phyloP scores from a whole-genome alignment of 768 basidiomycete genomes.

The Galerina marginata region DNA sequence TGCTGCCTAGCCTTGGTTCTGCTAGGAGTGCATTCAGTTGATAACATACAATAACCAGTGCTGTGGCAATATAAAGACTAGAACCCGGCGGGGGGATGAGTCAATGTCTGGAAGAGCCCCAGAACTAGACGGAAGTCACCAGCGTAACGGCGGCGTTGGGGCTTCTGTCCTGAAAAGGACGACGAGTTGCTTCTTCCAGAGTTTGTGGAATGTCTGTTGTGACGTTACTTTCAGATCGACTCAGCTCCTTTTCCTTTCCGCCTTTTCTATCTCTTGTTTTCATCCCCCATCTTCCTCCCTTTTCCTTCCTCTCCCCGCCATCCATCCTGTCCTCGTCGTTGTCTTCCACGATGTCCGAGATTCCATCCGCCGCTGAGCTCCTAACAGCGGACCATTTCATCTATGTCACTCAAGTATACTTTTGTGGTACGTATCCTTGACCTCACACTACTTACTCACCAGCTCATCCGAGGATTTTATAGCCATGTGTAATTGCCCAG shows the following conservation, averaged over 20 bases:
- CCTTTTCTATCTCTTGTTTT: constrained; percentile 42
- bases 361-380: constrained; percentile 41
- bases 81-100: constrained; percentile 16
- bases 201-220: constrained; percentile 51
- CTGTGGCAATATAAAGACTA: constrained; percentile 19
- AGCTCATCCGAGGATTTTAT: constrained; percentile 37
- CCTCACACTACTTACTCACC: constrained; percentile 22
- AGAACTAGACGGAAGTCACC: constrained; percentile 17
- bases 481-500: constrained; percentile 71
- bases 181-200: constrained; percentile 49
- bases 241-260: constrained; percentile 31
- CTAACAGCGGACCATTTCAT: constrained; percentile 76
- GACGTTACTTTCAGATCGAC: constrained; percentile 37
- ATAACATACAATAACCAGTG: constrained; percentile 8
- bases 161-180: constrained; percentile 38
- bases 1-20: background rate
- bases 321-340: constrained; percentile 15
- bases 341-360: constrained; percentile 33
- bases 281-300: constrained; percentile 37
- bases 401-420: constrained; percentile 83
- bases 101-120: constrained; percentile 11
- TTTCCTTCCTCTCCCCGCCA: constrained; percentile 26
- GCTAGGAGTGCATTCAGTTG: background rate
- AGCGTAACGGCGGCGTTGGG: constrained; percentile 28
- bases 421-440: constrained; percentile 70